Percentiles rank a stretch among this genome's conserved stretches.
These are phyloP conservation scores for Aureobasidium sp. DNA, from an alignment of 2,329 filamentous ascomycete genomes.

Conservation along the genomic window DNA sequence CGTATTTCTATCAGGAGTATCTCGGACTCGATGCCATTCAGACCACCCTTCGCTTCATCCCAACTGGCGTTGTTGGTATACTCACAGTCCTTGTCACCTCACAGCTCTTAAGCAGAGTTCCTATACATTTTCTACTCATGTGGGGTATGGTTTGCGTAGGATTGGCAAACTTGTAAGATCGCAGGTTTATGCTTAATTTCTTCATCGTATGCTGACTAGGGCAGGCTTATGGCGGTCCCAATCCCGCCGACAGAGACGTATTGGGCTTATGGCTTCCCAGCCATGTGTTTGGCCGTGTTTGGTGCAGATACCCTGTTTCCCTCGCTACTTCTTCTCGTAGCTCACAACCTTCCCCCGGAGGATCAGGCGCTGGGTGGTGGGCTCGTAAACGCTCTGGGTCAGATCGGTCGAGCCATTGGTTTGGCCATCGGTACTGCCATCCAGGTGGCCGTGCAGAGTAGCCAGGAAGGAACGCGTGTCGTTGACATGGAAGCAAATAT, in stretches of 20 bases:
- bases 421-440: constrained; percentile 57
- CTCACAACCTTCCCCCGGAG: constrained; percentile 50
- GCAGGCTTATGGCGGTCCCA: constrained; percentile 51
- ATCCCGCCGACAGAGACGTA: constrained; percentile 54
- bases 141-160: constrained; percentile 50
- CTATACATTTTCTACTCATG: constrained; percentile 49
- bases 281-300: constrained; percentile 57
- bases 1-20: constrained; percentile 61
- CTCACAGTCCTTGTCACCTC: constrained; percentile 50
- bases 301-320: constrained; percentile 62
- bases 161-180: constrained; percentile 39
- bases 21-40: constrained; percentile 54
- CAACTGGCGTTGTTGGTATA: constrained; percentile 53
- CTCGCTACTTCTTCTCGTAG: constrained; percentile 57
- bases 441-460: constrained; percentile 48
- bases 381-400: constrained; percentile 57
- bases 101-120: constrained; percentile 48
- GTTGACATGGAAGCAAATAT: constrained; percentile 15
- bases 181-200: neutral
- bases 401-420: constrained; percentile 57
- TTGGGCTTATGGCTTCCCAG: constrained; percentile 58
- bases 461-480: constrained; percentile 25
- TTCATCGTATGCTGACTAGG: neutral
- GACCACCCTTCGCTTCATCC: constrained; percentile 61
- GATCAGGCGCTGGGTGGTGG: constrained; percentile 62